Conservation (phyloP, 2,329 filamentous ascomycete genomes). For the Tolypocladium cylindrosporum region DNA sequence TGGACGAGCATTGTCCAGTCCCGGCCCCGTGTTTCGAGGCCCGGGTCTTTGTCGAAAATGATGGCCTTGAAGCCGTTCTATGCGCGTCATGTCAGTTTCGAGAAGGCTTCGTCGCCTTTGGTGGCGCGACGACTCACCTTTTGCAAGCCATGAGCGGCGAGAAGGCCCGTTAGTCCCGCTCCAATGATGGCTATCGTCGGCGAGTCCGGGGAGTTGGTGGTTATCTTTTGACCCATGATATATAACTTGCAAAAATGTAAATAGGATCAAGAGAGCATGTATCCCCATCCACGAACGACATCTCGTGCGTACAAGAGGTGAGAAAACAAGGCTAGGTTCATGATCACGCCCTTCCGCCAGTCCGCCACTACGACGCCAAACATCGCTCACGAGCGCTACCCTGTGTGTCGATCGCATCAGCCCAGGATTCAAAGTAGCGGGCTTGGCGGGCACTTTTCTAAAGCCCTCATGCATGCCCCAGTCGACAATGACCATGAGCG, state of each 20-base stretch:
- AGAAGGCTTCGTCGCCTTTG: not conserved
- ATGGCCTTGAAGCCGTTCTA: constrained; percentile 22
- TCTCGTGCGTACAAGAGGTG: constrained; percentile 1
- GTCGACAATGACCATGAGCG: not conserved
- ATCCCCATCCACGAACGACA: not conserved
- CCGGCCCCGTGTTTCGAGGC: constrained; percentile 17
- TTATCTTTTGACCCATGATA: not conserved
- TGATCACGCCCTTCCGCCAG: not conserved
- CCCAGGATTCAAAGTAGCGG: not conserved
- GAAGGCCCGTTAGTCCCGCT: constrained; percentile 25
- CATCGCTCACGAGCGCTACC: not conserved
- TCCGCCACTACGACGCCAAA: not conserved
- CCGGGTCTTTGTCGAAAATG: constrained; percentile 20
- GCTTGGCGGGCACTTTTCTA: not conserved
- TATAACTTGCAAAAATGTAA: not conserved
- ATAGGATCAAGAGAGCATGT: not conserved
- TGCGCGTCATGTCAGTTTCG: not conserved
- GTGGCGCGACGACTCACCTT: constrained; percentile 13
- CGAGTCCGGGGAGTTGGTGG: constrained; percentile 7
- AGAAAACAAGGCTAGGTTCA: constrained; percentile 30
- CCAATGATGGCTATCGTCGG: constrained; percentile 23
- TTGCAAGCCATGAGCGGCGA: constrained; percentile 25
- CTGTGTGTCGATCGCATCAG: not conserved
- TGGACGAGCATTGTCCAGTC: constrained; percentile 30
- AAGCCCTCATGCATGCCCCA: no score